Evolutionary conservation across 1,284 basidiomycete species (phyloP), one percentile per base, ranked within the genome.

Genomic region (Cutaneotrichosporon arboriforme): DNA sequence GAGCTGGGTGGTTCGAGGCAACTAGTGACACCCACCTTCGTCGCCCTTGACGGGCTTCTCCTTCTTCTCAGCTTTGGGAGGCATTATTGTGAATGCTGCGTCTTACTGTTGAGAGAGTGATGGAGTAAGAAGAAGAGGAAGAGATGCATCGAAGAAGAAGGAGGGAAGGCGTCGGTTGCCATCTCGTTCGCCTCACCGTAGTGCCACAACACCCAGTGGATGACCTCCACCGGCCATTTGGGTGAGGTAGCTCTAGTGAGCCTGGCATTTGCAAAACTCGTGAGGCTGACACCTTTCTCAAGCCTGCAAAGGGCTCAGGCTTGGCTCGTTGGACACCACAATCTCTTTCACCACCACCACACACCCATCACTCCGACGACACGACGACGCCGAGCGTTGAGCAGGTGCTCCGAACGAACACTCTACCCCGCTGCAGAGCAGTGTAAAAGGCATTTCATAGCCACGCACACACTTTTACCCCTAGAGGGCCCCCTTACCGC

Each of bases 31-130:
- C 70, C 52, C 37, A 74, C 75, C 74, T 60, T 74, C 68, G 46
- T 72, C 67, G 10, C 73, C 73, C 52, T 75, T 76, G 49, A 73
- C 59, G 15, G 58, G 55, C 56, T 73, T 74, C 7, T 48, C 44
- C 80, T 96, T 97, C 70, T 92, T 81, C 80, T 94, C 93, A 77
- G 82, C 92, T 88, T 74, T 76, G 2, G 70, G 67, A 10, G 72
- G 71, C 73, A 73, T 75, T 49, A n/a, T 22, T 18, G 18, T 9
- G n/a, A 14, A 0, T 5, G n/a, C 17, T 22, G 2, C 14, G n/a
- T 17, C 8, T 14, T 17, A 23, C 26, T 31, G 21, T 9, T 15
- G 12, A 31, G 21, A 4, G 31, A 20, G 13, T 18, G 33, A 33
- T 44, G 26, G 22, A 42, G 21, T 17, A 18, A 8, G 18, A 13